These are phyloP conservation scores for Rhodotorula graminis DNA, from an alignment of 768 basidiomycete genomes.

Conservation along the genomic window DNA sequence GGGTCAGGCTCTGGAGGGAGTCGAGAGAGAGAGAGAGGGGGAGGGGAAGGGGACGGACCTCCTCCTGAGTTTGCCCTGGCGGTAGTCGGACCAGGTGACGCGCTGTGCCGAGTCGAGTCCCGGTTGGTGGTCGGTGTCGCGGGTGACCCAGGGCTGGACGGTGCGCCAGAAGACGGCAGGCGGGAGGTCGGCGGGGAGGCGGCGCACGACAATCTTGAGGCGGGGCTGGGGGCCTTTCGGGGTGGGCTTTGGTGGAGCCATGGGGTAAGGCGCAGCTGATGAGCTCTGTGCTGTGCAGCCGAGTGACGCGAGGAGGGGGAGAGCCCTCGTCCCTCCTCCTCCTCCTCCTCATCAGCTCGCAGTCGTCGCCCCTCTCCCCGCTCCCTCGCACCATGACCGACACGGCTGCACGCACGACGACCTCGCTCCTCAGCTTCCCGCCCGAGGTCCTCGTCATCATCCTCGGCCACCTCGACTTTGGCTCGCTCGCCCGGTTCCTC, in stretches of 20 bases:
- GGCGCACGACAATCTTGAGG: conserved; percentile 75
- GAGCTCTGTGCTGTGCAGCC: neutral
- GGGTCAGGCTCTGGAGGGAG: neutral
- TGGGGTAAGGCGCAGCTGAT: neutral
- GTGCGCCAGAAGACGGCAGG: conserved; percentile 92
- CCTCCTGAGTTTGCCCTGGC: conserved; percentile 32
- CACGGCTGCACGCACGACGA: neutral
- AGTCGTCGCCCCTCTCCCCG: too few species aligned
- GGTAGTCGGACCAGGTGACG: conserved; percentile 19
- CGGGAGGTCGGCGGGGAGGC: conserved; percentile 85
- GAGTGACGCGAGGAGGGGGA: too few species aligned
- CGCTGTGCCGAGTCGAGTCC: neutral
- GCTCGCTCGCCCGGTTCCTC: neutral
- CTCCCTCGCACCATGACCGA: too few species aligned
- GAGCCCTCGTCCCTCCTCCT: neutral
- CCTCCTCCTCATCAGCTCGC: neutral
- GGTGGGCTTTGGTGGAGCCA: neutral
- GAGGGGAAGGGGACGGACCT: conserved; percentile 12
- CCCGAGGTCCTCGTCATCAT: conserved; percentile 2
- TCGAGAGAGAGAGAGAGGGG: neutral
- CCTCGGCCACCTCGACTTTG: conserved; percentile 9
- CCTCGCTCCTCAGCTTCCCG: conserved; percentile 1
- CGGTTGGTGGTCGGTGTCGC: conserved; percentile 54
- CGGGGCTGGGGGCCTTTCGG: neutral
- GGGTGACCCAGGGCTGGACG: conserved; percentile 74